Evolutionary conservation across 116 monocot genomes (phyloP).

Genomic region (Trichopus zeylanicus): DNA sequence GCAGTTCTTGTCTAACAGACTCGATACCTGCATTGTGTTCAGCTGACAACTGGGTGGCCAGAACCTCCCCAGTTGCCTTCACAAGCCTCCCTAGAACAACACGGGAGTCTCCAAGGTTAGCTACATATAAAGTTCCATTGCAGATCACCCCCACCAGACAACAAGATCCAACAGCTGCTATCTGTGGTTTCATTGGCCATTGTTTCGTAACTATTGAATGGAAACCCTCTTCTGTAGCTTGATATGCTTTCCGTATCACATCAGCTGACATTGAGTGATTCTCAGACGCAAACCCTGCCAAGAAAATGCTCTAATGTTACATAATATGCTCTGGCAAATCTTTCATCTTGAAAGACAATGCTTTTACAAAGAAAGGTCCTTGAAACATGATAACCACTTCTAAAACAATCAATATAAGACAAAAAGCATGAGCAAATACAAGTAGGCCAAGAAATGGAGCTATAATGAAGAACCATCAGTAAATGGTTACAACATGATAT

Average conservation of each 20-base stretch:
- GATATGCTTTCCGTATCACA: conserved; percentile 48
- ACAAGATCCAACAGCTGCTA: conserved; percentile 53
- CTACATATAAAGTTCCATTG: conserved; percentile 33
- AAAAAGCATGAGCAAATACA: background rate
- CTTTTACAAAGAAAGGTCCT: background rate
- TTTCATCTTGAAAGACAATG: too few relatives aligned
- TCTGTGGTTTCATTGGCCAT: conserved; percentile 48
- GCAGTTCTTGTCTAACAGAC: conserved; percentile 52
- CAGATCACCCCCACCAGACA: conserved; percentile 43
- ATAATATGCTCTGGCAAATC: background rate
- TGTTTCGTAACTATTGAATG: conserved; percentile 28
- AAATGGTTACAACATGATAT: background rate
- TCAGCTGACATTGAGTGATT: conserved; percentile 42
- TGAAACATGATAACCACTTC: background rate
- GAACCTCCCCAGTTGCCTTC: conserved; percentile 55
- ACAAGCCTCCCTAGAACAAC: conserved; percentile 39
- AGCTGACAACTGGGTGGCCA: conserved; percentile 51
- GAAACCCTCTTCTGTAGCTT: conserved; percentile 58
- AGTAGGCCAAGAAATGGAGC: background rate
- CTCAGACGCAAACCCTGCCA: conserved; percentile 40
- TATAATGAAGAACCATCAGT: background rate
- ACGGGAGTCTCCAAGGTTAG: conserved; percentile 50
- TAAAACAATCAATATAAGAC: background rate
- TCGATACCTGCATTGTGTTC: conserved; percentile 59
- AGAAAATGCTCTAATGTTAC: background rate